Percentiles rank a stretch among this genome's conserved stretches.
phyloP scores from a whole-genome alignment of 2,329 filamentous ascomycete genomes.

The Nemania sp. region DNA sequence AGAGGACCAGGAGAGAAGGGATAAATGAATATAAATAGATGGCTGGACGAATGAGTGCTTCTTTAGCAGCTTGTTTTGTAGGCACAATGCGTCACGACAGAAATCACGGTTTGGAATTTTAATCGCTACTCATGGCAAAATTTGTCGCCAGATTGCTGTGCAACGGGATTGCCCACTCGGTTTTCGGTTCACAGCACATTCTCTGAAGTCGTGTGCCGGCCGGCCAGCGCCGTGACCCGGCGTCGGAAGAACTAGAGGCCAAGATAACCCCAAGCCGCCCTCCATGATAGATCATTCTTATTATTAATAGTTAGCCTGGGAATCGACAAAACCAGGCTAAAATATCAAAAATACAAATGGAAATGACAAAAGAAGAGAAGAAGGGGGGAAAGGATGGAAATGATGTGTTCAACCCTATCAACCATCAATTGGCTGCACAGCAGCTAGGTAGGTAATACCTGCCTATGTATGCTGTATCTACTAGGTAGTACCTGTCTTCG shows the following conservation, averaged over 20 bases:
- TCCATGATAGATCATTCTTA: not conserved
- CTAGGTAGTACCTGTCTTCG: not conserved
- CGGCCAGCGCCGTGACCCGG: conserved; percentile 47
- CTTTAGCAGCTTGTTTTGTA: conserved; percentile 10
- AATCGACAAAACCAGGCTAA: not conserved
- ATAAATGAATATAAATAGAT: not conserved
- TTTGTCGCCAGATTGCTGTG: conserved; percentile 18
- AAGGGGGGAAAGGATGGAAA: not conserved
- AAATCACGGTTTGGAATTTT: not conserved
- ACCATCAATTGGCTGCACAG: not conserved
- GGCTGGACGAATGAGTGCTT: not conserved
- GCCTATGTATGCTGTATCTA: too few relatives aligned
- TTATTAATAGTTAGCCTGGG: not conserved
- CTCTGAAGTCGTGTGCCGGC: conserved; percentile 40
- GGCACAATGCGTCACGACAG: not conserved
- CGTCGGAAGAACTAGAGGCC: conserved; percentile 1
- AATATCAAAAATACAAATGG: not conserved
- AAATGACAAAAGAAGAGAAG: not conserved
- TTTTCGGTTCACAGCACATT: conserved; percentile 34
- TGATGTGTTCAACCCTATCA: not conserved
- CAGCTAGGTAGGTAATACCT: not conserved
- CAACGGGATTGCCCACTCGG: conserved; percentile 42
- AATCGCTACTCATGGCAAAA: conserved; percentile 1
- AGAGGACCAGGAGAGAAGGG: not conserved
- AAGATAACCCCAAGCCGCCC: conserved; percentile 1